These are phyloP conservation scores for Oryza australiensis DNA, from an alignment of 176 grass and related monocot species.

Conservation along the genomic window DNA sequence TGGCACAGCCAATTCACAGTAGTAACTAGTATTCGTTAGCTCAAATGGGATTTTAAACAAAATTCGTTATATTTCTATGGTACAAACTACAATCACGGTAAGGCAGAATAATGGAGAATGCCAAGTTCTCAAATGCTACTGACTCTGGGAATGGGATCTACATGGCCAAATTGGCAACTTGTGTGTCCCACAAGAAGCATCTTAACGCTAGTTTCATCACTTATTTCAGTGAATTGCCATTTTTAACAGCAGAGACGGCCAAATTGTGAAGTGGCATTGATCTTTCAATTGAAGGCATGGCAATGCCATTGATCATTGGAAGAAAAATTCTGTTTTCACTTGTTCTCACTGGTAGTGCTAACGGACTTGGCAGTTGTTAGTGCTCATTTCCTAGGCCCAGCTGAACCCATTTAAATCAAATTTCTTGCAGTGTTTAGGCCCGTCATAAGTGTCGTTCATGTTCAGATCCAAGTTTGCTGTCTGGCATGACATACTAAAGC, in stretches of 20 bases:
- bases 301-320: background rate
- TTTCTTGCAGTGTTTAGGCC: conserved; percentile 56
- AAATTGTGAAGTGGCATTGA: background rate
- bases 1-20: background rate
- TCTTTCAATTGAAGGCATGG: conserved; percentile 8
- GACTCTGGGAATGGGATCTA: conserved; percentile 20
- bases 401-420: conserved; percentile 90
- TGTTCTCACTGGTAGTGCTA: background rate
- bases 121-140: conserved; percentile 33
- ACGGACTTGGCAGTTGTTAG: conserved; percentile 10
- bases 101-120: conserved; percentile 32
- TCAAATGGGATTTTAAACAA: conserved; percentile 10
- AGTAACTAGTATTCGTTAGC: background rate
- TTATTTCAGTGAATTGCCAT: conserved; percentile 44
- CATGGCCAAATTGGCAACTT: conserved; percentile 35
- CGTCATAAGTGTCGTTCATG: conserved; percentile 53
- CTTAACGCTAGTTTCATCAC: conserved; percentile 34
- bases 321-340: conserved; percentile 21
- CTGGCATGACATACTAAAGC: conserved; percentile 47
- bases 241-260: conserved; percentile 1
- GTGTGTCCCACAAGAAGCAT: conserved; percentile 19
- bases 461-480: conserved; percentile 72
- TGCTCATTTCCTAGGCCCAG: conserved; percentile 53
- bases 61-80: conserved; percentile 43
- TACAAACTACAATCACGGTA: conserved; percentile 32